Evolutionary conservation across 2,329 filamentous ascomycete species (phyloP).

Genomic region (Kalmusia sp.): DNA sequence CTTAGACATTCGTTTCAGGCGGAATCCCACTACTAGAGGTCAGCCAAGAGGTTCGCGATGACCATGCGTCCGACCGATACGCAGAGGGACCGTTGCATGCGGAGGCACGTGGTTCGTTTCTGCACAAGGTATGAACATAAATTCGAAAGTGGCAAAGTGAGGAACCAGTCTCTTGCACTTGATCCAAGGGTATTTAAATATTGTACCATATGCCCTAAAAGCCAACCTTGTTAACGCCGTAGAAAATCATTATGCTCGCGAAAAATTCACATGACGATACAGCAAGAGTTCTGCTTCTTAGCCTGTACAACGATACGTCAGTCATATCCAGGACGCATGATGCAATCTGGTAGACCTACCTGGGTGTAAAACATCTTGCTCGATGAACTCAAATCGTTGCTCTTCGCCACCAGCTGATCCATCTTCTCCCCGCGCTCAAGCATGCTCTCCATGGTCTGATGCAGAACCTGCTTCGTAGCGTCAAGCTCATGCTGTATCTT

Average conservation of each 20-base stretch:
- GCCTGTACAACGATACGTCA: constrained; percentile 46
- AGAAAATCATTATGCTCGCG: background rate
- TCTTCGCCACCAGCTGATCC: constrained; percentile 91
- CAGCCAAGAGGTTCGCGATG: no score
- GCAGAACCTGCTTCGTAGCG: constrained; percentile 95
- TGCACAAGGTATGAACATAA: constrained; percentile 2
- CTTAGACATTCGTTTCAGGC: no score
- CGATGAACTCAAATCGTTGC: constrained; percentile 84
- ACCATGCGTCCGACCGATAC: no score
- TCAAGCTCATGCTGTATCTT: constrained; percentile 97
- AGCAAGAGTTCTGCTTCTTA: constrained; percentile 69
- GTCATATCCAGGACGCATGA: background rate
- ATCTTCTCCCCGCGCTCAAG: constrained; percentile 96
- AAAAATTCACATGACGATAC: constrained; percentile 58
- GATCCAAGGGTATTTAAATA: constrained; percentile 2
- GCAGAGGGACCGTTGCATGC: no score
- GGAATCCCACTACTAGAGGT: no score
- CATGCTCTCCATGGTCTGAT: constrained; percentile 93
- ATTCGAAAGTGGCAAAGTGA: constrained; percentile 1
- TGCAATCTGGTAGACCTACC: constrained; percentile 53
- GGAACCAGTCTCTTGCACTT: background rate
- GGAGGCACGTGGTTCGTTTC: no score
- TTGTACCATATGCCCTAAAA: background rate
- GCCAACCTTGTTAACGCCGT: background rate
- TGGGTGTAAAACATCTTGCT: constrained; percentile 97